Base-by-base conservation (phyloP, 2,329 filamentous ascomycete genomes). In the Hymenoscyphus occultus region DNA sequence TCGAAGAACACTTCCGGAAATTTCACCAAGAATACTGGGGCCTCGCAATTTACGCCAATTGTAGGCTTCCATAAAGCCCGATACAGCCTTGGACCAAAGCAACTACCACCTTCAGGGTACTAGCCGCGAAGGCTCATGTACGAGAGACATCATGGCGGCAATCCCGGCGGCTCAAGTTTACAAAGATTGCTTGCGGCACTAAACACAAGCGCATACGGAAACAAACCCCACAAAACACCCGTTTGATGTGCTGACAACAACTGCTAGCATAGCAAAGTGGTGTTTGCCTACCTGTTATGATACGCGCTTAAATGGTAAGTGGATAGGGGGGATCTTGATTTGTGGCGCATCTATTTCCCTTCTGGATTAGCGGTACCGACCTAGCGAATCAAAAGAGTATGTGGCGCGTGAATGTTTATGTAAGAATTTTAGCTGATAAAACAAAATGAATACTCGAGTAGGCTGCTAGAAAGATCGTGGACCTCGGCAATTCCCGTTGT, bases 311-410 rank as follows among this genome's bases (percentile, higher is more conserved):
- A 7, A 45, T 45, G 42, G 16, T 16, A 54, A 19, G n/a, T 22
- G 45, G 45, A 51, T 51, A 22, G 45, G 45, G 45, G 45, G 45
- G 48, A 28, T 19, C 7, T 54, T 54, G 19, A 4, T 22, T 22
- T 13, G 48, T 54, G 48, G 45, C 45, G 45, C 45, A 54, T 54
- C 6, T 12, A 28, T 12, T 54, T 54, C 48, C 48, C 5, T 28
- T 54, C 22, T 54, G 48, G 48, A 28, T 54, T 54, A 54, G 48
- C 48, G 48, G 22, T 22, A 54, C 48, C 48, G 48, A 54, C n/a
- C 22, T 19, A 22, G 48, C 48, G 22, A 54, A 54, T 54, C 19
- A 54, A 22, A 54, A 28, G 19, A 12, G 19, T 12, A n/a, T n/a
- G 56, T 39, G 56, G 56, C n/a, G 13, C 28, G 14, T 1, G 31